phyloP scores from a whole-genome alignment of 2,329 filamentous ascomycete genomes.

The Aspergillus sclerotialis region DNA sequence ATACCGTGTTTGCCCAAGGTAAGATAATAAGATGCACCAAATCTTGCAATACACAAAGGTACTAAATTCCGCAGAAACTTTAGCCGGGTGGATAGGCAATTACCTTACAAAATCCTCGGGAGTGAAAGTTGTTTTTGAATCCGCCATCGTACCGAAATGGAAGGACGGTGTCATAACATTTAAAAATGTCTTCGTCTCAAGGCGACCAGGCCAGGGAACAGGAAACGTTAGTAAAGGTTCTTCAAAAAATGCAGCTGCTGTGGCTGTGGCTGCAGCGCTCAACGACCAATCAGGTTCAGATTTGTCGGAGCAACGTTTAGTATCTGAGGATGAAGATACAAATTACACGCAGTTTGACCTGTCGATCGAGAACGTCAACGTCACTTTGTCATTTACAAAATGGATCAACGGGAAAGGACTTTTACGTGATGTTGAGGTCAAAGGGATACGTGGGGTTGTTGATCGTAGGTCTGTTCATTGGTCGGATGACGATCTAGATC shows the following conservation, averaged over 20 bases:
- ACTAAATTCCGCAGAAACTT: slow-evolving; percentile 58
- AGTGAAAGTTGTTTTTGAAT: slow-evolving; percentile 91
- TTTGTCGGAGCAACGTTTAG: slow-evolving; percentile 19
- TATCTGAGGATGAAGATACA: slow-evolving; percentile 65
- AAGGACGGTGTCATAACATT: slow-evolving; percentile 91
- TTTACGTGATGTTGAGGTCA: slow-evolving; percentile 85
- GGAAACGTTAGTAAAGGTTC: slow-evolving; percentile 91
- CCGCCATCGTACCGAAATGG: slow-evolving; percentile 95
- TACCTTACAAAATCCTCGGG: slow-evolving; percentile 92
- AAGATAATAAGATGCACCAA: slow-evolving; percentile 19
- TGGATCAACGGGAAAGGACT: slow-evolving; percentile 98
- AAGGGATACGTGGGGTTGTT: slow-evolving; percentile 84
- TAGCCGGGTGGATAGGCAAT: slow-evolving; percentile 89
- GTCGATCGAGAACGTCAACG: slow-evolving; percentile 90
- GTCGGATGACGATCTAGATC: slow-evolving; percentile 63
- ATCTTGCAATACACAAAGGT: not conserved
- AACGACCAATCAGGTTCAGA: slow-evolving; percentile 39
- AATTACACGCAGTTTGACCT: slow-evolving; percentile 98
- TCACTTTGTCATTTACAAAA: slow-evolving; percentile 93
- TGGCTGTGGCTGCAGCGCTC: slow-evolving; percentile 64
- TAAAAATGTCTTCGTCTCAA: slow-evolving; percentile 91
- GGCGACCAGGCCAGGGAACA: slow-evolving; percentile 72
- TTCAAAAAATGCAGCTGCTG: slow-evolving; percentile 73
- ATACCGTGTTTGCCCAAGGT: slow-evolving; percentile 94
- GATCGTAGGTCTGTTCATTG: slow-evolving; percentile 80